Evolutionary conservation across 345 rosid genomes (phyloP), one percentile per base, ranked within the genome.

Genomic region (Firmiana major): DNA sequence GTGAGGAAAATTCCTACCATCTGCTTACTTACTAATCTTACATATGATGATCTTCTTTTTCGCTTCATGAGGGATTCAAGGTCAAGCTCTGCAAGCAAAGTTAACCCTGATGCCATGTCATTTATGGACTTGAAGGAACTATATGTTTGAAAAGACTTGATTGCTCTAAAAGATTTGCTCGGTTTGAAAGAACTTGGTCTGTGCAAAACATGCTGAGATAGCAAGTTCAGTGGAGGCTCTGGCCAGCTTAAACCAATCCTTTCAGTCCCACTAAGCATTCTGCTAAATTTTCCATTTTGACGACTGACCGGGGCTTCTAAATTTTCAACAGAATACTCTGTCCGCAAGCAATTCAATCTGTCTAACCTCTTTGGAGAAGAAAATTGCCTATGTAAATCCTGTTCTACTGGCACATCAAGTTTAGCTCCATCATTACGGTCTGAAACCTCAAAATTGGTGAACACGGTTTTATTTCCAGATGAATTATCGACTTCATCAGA

Each of bases 1-100:
- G 97, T 91, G 66, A 93, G 85, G 84, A 91, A 94, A 79, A 91
- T 78, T 72, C 98, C 97, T 55, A 94, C 98, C 98, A 94, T 93
- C 83, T 94, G 97, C 85, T 94, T 94, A 72, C 98, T 94, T 36
- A 89, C 91, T 40, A 94, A 90, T 81, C 97, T 73, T 78, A 90
- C 93, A 83, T 85, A 91, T 19, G 90, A 85, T 31, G 94, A 82
- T 81, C 87, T 85, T 80, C 90, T 87, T 86, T 87, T 93, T 74
- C 87, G 83, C 77, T 90, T 92, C 94, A 95, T 60, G 36, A 93
- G 81, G 43, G 86, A 76, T 83, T 88, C 86, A 9, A 93, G 83
- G 79, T 95, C 92, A 87, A 92, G 43, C 45, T 86, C 94, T 31
- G 92, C 90, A 72, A 95, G 75, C 53, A 82, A 79, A 3, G 96